Percentiles rank a stretch among this genome's conserved stretches.
phyloP scores from a whole-genome alignment of 1,284 basidiomycete species.

The Pyrrhoderma lamaoense region DNA sequence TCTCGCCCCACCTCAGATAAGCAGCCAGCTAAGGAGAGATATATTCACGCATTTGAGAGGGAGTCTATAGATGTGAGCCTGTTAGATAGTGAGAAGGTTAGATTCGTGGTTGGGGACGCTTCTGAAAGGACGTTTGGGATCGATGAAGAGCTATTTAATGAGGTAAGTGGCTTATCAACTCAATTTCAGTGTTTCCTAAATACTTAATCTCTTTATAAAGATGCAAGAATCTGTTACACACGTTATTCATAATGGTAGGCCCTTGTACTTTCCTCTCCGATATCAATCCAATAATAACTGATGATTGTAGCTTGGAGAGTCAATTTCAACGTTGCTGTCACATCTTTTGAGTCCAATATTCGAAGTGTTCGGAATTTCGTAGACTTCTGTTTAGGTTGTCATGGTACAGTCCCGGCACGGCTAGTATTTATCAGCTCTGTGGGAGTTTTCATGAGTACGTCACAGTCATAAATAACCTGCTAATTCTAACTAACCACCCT shows the following conservation, averaged over 20 bases:
- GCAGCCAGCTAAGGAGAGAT: conserved; percentile 22
- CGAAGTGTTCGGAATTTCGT: conserved; percentile 34
- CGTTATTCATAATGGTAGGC: conserved; percentile 32
- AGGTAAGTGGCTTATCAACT: conserved; percentile 5
- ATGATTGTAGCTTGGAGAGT: conserved; percentile 35
- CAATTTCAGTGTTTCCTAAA: no score
- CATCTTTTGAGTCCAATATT: conserved; percentile 31
- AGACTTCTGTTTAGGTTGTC: conserved; percentile 32
- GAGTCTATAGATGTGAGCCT: conserved; percentile 19
- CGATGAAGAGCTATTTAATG: background rate
- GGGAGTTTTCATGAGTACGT: conserved; percentile 9
- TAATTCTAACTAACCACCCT: background rate
- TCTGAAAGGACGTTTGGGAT: conserved; percentile 10
- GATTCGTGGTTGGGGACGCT: conserved; percentile 24
- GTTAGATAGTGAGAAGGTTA: conserved; percentile 19
- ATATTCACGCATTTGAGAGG: conserved; percentile 23
- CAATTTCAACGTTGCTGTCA: conserved; percentile 34
- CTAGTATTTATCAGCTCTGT: conserved; percentile 22
- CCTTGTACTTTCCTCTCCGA: background rate
- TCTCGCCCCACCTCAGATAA: conserved; percentile 25
- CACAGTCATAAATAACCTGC: background rate
- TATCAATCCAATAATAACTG: background rate
- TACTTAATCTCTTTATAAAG: conserved; percentile 6
- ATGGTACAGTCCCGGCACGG: conserved; percentile 16
- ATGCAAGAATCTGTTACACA: conserved; percentile 22